Base-by-base conservation (phyloP, 345 rosid genomes). In the Laguncularia racemosa region DNA sequence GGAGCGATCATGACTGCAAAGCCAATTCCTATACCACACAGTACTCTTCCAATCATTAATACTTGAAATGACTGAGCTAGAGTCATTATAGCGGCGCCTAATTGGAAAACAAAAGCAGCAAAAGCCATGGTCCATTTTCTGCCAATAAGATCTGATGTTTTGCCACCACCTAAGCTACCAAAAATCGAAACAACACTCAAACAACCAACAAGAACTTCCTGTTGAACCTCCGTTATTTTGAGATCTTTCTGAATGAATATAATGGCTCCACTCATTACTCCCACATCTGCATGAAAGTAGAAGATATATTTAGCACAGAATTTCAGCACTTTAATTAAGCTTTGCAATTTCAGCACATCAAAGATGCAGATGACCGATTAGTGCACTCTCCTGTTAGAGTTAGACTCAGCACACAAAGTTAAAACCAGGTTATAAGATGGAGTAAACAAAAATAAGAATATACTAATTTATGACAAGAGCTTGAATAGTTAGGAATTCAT, bases 181-280 rank as follows among this genome's bases (percentile, higher is more conserved):
- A 91, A 74, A 18, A 91, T 82, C 15, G 97, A 88, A 46, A 88
- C 51, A 63, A 88, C 69, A 69, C 95, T 91, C 78, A 91, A 77
- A 62, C 75, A 64, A 26, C 97, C 96, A 28, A 91, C 71, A 40
- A 91, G 84, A 48, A 88, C 76, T 69, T 91, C 97, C 50, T 77
- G 77, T 52, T 91, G 95, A 14, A 91, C 89, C 76, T 84, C 86
- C 4, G 81, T 82, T 45, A 85, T 85, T 14, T 84, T 88, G 38
- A 91, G 76, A 63, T 91, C 96, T 74, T 91, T 76, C 52, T 88
- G 84, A 60, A 91, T 91, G 71, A 85, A 91, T 65, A 85, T 71
- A 67, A 91, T 81, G 57, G 97, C 97, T 66, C 97, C 96, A 60
- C 97, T 91, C 96, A 91, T 91, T 23, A 91, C 95, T 50, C 96